A percentile compares a stretch with the other conserved stretches of the same genome.
Conservation (phyloP, 2,329 filamentous ascomycete genomes). For the Diaporthe vaccinii region DNA sequence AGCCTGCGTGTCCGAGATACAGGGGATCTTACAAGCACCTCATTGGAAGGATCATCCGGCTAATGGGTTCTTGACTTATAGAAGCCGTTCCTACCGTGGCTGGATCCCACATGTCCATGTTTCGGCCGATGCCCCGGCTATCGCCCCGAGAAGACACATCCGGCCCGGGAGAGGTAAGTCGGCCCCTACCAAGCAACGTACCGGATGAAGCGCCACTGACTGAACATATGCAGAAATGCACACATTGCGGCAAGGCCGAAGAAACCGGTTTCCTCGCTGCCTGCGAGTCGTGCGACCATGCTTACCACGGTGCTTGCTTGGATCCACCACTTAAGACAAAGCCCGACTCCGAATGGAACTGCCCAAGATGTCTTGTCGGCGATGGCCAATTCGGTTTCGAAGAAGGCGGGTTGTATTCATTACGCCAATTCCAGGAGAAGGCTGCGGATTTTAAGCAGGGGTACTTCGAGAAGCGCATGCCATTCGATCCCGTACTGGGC, state of each 20-base stretch:
- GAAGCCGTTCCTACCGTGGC: conserved; percentile 85
- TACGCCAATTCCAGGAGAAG: conserved; percentile 96
- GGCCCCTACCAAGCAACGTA: neutral
- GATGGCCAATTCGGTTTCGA: conserved; percentile 98
- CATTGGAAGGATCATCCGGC: conserved; percentile 48
- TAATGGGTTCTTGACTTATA: conserved; percentile 54
- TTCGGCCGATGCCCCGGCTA: conserved; percentile 82
- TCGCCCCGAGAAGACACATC: conserved; percentile 64
- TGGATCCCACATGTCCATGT: conserved; percentile 96
- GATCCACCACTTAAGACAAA: conserved; percentile 85
- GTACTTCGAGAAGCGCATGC: conserved; percentile 93
- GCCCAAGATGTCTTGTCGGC: conserved; percentile 92
- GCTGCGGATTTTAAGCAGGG: conserved; percentile 94
- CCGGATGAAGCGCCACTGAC: neutral
- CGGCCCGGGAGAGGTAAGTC: conserved; percentile 58
- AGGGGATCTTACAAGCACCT: conserved; percentile 39
- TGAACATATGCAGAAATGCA: conserved; percentile 74
- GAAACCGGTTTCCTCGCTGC: conserved; percentile 78
- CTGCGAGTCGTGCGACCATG: conserved; percentile 93
- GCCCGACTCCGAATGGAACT: conserved; percentile 94
- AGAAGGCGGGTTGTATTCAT: conserved; percentile 93
- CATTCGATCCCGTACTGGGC: conserved; percentile 86
- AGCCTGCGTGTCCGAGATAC: conserved; percentile 36
- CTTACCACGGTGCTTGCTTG: conserved; percentile 88
- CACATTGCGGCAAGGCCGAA: conserved; percentile 85